A percentile compares a stretch with the other conserved stretches of the same genome.
phyloP scores from a whole-genome alignment of 768 basidiomycete genomes.

The Suillus occidentalis region DNA sequence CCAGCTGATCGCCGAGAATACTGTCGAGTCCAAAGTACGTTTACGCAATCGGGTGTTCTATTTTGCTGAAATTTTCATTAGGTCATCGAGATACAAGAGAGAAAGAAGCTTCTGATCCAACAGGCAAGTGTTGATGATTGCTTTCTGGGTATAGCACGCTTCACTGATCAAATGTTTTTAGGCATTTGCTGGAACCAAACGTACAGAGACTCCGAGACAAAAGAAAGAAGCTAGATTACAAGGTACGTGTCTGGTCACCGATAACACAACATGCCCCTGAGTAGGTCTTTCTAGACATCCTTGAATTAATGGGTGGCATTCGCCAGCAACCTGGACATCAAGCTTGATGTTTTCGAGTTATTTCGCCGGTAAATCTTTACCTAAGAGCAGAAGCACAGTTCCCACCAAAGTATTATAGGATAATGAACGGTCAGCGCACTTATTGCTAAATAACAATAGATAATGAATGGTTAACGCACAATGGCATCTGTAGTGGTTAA shows the following conservation, averaged over 20 bases:
- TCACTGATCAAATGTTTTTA: constrained; percentile 26
- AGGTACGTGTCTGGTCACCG: constrained; percentile 42
- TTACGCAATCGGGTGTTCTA: neutral
- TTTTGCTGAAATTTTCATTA: constrained; percentile 18
- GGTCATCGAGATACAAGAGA: constrained; percentile 85
- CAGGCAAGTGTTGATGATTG: constrained; percentile 45
- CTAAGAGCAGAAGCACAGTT: neutral
- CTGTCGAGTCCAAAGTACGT: constrained; percentile 78
- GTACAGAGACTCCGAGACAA: constrained; percentile 70
- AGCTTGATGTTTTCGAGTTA: neutral
- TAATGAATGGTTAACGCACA: neutral
- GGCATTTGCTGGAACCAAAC: constrained; percentile 86
- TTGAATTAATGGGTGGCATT: constrained; percentile 52
- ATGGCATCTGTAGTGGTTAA: neutral
- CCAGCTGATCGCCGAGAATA: constrained; percentile 87
- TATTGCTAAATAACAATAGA: no score
- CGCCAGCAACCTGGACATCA: constrained; percentile 25
- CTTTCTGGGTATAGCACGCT: neutral
- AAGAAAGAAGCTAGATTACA: constrained; percentile 81
- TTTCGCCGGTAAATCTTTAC: neutral
- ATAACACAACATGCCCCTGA: neutral
- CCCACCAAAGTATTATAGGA: neutral
- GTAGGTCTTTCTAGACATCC: constrained; percentile 45
- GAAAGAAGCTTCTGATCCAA: constrained; percentile 77
- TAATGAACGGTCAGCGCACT: neutral